Conservation (phyloP, 768 basidiomycete species). For the Mrakia frigida region DNA sequence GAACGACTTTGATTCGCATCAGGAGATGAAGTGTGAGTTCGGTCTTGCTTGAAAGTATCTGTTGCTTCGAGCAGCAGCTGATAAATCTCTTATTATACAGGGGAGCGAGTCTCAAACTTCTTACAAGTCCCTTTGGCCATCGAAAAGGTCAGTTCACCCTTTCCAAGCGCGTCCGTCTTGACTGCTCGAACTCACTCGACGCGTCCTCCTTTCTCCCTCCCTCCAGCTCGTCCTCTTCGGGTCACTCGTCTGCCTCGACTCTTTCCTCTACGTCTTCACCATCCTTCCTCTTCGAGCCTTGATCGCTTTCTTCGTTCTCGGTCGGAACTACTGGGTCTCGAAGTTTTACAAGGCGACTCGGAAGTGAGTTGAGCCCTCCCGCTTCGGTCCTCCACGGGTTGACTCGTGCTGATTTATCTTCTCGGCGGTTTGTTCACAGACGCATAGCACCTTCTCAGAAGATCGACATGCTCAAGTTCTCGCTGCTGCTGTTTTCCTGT, state of each 20-base stretch:
- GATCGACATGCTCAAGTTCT: conserved; percentile 77
- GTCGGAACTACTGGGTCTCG: conserved; percentile 49
- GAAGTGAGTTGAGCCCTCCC: not conserved
- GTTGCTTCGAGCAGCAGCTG: not conserved
- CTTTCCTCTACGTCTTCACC: conserved; percentile 96
- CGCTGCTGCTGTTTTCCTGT: conserved; percentile 70
- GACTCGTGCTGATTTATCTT: not conserved
- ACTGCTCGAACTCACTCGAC: conserved; percentile 47
- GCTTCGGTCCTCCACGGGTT: not conserved
- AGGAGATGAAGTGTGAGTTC: conserved; percentile 65
- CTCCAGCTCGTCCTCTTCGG: conserved; percentile 83
- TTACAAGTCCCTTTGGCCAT: conserved; percentile 83
- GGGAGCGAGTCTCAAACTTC: conserved; percentile 96
- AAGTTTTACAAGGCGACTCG: not conserved
- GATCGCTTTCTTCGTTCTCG: conserved; percentile 53
- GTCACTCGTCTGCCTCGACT: conserved; percentile 86
- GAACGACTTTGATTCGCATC: conserved; percentile 90
- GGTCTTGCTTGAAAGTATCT: not conserved
- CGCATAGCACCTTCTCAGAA: conserved; percentile 77
- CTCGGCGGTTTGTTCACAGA: not conserved
- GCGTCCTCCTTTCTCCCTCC: not conserved
- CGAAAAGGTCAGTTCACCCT: conserved; percentile 66
- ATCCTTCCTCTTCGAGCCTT: conserved; percentile 80
- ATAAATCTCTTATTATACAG: not conserved
- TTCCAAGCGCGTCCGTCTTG: conserved; percentile 32